A percentile compares a stretch with the other conserved stretches of the same genome.
phyloP scores from a whole-genome alignment of 2,329 filamentous ascomycete species.

The Dactylellina leptospora region DNA sequence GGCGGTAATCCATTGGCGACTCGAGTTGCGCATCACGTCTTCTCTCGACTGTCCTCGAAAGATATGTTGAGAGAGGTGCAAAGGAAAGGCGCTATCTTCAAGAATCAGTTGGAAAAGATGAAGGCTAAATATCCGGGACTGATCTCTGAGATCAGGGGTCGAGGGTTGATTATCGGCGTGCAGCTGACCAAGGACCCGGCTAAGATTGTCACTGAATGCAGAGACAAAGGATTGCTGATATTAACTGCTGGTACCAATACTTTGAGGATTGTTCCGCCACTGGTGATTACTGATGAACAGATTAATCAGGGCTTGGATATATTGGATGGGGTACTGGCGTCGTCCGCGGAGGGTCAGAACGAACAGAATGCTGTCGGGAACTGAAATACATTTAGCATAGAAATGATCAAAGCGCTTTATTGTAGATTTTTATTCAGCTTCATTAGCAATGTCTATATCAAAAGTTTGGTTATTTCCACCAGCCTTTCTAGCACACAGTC shows the following conservation, averaged over 20 bases:
- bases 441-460: background rate
- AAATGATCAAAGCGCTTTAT: background rate
- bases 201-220: conserved; percentile 80
- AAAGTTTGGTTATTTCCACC: background rate
- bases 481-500: too few species aligned
- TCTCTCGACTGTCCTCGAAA: conserved; percentile 76
- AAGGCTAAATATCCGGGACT: conserved; percentile 73
- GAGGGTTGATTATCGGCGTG: conserved; percentile 84
- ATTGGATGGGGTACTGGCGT: conserved; percentile 69
- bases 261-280: conserved; percentile 85
- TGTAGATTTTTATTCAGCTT: background rate
- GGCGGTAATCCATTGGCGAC: conserved; percentile 89
- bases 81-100: conserved; percentile 71
- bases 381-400: background rate
- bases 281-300: conserved; percentile 81
- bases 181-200: conserved; percentile 79
- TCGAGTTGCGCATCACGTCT: conserved; percentile 84
- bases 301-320: conserved; percentile 80
- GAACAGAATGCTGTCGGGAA: conserved; percentile 8
- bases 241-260: conserved; percentile 95
- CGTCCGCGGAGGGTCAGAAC: conserved; percentile 13
- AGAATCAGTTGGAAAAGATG: conserved; percentile 68
- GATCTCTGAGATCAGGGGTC: conserved; percentile 80
- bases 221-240: conserved; percentile 85
- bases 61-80: conserved; percentile 75